These are phyloP conservation scores for Rhizopogon roseolus DNA, from an alignment of 768 basidiomycete genomes.

Conservation along the genomic window DNA sequence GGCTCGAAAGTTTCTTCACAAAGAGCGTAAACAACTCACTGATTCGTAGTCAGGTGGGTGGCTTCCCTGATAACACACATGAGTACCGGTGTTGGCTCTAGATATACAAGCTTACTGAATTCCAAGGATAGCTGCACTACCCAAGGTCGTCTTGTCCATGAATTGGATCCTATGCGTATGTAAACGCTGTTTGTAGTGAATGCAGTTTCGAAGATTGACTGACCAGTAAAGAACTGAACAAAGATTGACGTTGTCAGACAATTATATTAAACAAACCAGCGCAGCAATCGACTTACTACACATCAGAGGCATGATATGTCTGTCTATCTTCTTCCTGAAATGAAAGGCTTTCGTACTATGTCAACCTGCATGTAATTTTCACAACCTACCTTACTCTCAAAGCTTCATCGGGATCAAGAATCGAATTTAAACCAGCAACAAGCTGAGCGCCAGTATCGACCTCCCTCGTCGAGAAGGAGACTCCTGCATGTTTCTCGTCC, in stretches of 20 bases:
- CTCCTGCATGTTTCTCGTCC: conserved; percentile 28
- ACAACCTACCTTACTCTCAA: conserved; percentile 38
- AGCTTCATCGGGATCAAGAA: conserved; percentile 46
- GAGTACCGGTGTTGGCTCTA: background rate
- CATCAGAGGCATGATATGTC: conserved; percentile 59
- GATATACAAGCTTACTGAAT: conserved; percentile 38
- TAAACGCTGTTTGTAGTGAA: background rate
- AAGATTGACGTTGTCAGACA: background rate
- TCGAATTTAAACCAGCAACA: conserved; percentile 33
- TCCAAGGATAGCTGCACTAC: conserved; percentile 57
- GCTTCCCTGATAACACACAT: conserved; percentile 34
- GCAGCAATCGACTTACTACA: conserved; percentile 40
- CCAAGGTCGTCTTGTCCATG: conserved; percentile 67
- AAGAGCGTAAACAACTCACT: conserved; percentile 31
- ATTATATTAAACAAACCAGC: background rate
- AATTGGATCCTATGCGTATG: conserved; percentile 51
- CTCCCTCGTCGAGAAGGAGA: conserved; percentile 39
- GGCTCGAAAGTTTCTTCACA: background rate
- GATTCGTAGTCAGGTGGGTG: conserved; percentile 56
- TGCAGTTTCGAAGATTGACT: conserved; percentile 1
- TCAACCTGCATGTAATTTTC: background rate
- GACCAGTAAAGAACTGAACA: conserved; percentile 45
- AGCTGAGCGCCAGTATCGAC: conserved; percentile 58
- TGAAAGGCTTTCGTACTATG: background rate
- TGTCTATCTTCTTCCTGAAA: conserved; percentile 50